A percentile compares a stretch with the other conserved stretches of the same genome.
Evolutionary conservation across 306 rosid genomes (phyloP).

Genomic region (Vigna radiata): DNA sequence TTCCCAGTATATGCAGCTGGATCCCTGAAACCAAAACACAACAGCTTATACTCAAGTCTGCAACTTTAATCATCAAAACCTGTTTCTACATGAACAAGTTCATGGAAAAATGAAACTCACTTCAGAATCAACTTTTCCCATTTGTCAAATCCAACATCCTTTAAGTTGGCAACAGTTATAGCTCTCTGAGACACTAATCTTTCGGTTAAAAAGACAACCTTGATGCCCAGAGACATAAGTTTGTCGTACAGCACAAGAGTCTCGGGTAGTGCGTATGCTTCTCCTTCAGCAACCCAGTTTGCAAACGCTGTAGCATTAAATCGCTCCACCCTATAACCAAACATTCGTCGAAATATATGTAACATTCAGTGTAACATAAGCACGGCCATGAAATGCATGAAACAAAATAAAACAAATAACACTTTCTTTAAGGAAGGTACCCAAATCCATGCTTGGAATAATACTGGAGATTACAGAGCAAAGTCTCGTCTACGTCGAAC

Average conservation of each 20-base stretch:
- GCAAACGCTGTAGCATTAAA: constrained; percentile 28
- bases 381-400: too few species aligned
- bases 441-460: constrained; percentile 60
- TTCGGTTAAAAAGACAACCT: constrained; percentile 57
- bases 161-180: constrained; percentile 46
- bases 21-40: constrained; percentile 43
- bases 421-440: constrained; percentile 1
- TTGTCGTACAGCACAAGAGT: constrained; percentile 50
- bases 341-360: too few species aligned
- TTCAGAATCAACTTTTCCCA: constrained; percentile 60
- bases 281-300: constrained; percentile 46
- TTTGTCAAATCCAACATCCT: constrained; percentile 46
- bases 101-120: constrained; percentile 19
- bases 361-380: too few species aligned
- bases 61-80: too few species aligned
- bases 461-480: constrained; percentile 66
- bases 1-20: background rate
- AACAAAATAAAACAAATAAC: too few species aligned
- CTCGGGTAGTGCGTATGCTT: constrained; percentile 63
- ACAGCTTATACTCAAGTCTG: too few species aligned
- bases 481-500: constrained; percentile 64
- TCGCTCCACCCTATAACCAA: constrained; percentile 39
- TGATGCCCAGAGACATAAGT: constrained; percentile 51
- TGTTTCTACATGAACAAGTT: too few species aligned
- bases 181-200: constrained; percentile 37